Evolutionary conservation across 179 eudicot species (phyloP), one percentile per base, ranked within the genome.

Genomic region (Carnegiea gigantea): DNA sequence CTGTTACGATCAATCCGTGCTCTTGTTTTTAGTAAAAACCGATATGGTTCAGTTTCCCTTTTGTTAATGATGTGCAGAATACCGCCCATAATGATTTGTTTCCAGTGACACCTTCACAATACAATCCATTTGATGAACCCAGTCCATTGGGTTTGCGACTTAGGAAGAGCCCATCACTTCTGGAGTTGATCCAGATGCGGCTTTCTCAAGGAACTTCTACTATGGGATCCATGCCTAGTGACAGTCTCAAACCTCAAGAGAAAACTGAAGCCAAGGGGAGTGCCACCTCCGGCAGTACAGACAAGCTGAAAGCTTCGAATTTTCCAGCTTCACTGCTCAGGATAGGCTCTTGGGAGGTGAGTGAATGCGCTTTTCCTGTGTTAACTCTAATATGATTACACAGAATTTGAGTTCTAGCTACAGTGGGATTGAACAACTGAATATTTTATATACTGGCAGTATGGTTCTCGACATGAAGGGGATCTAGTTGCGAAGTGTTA

Each of bases 131-230:
- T 40, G 91, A 88, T 85, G 97, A 94, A 81, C 99, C 99, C 30
- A 94, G 98, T 59, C 99, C 99, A 23, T 81, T 96, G 86, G 99
- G 99, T 23, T 88, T 96, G 89, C 88, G 92, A 60, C 86, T 96
- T 68, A 87, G 90, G 73, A 94, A 94, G 83, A 94, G 92, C 75
- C 98, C 98, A 36, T 96, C 99, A 7, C 88, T 96, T 36, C 88
- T 94, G 78, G 97, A 96, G 73, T 87, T 96, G 80, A 91, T 96
- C 44, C 93, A 93, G 78, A 90, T 89, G 93, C 92, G 86, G 87
- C 95, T 96, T 51, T 89, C 98, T 51, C 88, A 94, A 82, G 90
- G 89, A 46, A 85, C 86, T 36, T 82, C 92, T 54, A 48, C 86
- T 57, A 40, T 46, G 44, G 84, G 84, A 48, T 59, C 87, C 10